Evolutionary conservation across 1,139 yeast species (phyloP).

Genomic region (Pichia sp.): DNA sequence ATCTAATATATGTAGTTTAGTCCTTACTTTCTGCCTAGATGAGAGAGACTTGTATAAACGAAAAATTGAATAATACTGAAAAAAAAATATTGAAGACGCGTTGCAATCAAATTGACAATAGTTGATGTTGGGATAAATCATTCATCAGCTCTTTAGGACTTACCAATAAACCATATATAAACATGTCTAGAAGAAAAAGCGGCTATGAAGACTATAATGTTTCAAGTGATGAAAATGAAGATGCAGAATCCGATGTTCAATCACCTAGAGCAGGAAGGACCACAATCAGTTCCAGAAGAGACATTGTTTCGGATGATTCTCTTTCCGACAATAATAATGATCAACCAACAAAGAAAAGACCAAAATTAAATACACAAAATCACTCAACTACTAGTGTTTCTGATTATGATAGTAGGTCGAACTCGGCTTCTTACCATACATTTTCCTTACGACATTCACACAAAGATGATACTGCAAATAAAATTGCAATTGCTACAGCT

Average conservation of each 20-base stretch:
- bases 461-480: conserved; percentile 10
- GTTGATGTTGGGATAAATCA: too few species aligned
- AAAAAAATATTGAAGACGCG: too few species aligned
- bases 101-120: too few species aligned
- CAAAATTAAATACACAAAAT: not conserved
- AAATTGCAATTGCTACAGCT: conserved; percentile 21
- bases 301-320: not conserved
- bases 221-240: not conserved
- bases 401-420: not conserved
- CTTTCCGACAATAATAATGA: not conserved
- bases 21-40: too few species aligned
- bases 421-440: not conserved
- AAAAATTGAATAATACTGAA: too few species aligned
- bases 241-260: not conserved
- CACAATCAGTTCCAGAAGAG: not conserved
- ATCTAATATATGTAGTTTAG: too few species aligned
- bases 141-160: too few species aligned
- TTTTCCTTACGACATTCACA: not conserved
- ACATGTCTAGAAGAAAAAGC: not conserved
- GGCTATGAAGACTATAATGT: not conserved
- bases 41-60: not conserved
- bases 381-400: not conserved
- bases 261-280: not conserved
- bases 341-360: not conserved
- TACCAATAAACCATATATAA: too few species aligned